These are phyloP conservation scores for Sarocladiaceae sp. DNA, from an alignment of 2,329 filamentous ascomycete genomes.

Conservation along the genomic window DNA sequence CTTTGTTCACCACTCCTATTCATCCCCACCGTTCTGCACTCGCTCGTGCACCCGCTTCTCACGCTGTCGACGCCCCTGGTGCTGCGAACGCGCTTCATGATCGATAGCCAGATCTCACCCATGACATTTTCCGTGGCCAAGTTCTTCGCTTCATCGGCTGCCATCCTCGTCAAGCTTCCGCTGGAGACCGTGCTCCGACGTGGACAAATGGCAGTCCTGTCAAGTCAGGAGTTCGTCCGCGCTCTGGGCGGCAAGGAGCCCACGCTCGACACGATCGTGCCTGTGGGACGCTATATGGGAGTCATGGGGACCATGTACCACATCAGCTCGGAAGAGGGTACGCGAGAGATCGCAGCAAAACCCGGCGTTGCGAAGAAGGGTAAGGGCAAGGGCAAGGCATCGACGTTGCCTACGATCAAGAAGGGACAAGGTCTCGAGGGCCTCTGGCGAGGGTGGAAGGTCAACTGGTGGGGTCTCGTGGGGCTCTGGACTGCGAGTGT, in stretches of 20 bases:
- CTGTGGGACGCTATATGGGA: constrained; percentile 75
- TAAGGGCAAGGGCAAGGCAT: constrained; percentile 25
- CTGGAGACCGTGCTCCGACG: constrained; percentile 87
- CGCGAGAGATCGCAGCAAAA: constrained; percentile 36
- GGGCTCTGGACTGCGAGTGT: constrained; percentile 67
- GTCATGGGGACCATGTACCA: constrained; percentile 86
- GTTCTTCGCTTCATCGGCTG: constrained; percentile 72
- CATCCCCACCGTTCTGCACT: constrained; percentile 80
- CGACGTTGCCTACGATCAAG: constrained; percentile 28
- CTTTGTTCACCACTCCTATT: constrained; percentile 64
- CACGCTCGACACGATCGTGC: constrained; percentile 66
- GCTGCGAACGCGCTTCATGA: constrained; percentile 74
- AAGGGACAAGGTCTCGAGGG: constrained; percentile 64
- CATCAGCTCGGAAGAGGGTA: constrained; percentile 78
- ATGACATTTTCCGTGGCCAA: constrained; percentile 75
- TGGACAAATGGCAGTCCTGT: constrained; percentile 72
- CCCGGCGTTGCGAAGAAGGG: constrained; percentile 25
- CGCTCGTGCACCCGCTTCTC: constrained; percentile 75
- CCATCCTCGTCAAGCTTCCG: constrained; percentile 81
- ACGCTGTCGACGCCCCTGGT: constrained; percentile 78
- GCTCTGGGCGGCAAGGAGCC: constrained; percentile 38
- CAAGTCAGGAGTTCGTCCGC: constrained; percentile 42
- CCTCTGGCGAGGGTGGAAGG: constrained; percentile 68
- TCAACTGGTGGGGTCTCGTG: constrained; percentile 71
- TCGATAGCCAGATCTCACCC: constrained; percentile 77